Base-by-base conservation (phyloP, 176 grass and related monocot species). In the Avena eriantha region DNA sequence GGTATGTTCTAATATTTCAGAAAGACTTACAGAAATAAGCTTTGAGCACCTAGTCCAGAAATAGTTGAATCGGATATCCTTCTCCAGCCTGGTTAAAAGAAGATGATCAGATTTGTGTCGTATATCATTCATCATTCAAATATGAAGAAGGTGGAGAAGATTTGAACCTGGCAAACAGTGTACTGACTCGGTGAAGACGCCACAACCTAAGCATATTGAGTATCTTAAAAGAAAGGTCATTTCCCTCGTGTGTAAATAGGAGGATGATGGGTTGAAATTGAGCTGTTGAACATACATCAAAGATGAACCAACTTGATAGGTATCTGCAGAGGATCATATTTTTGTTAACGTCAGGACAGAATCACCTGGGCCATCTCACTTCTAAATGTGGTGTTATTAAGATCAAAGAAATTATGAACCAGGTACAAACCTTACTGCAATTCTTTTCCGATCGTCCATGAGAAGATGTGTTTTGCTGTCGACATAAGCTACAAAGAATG, bases 1-100 rank as follows among this genome's bases (percentile, higher is more conserved):
- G 56, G 34, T 8, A 29, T 75, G 36, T 49, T 65, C 34, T 73
- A 49, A 83, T 39, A n/a, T 69, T 21, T 78, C 68, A 36, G 76
- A 86, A 82, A 86, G 24, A 84, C 93, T 94, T 90, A 99, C 94
- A 77, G 86, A 89, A 63, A 94, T 90, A 78, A 96, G 94, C 69
- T 99, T 99, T 89, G 92, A 94, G 92, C 94, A 96, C 71, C 97
- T 90, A 55, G 89, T 96, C 97, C 94, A 99, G 87, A 99, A 99
- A 92, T 99, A 99, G 84, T 99, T 99, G 88, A 99, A 94, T 57
- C 93, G 81, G 80, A 99, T 99, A 78, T 99, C 92, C 73, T 99
- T 99, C 92, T 99, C 97, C 83, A 99, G 90, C 87, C 97, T 91
- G 93, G 35, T 80, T 59, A 85, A 92, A 92, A 71, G 72, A 73